phyloP scores from a whole-genome alignment of 208 protist species.

The Acanthamoeba rhysodes region DNA sequence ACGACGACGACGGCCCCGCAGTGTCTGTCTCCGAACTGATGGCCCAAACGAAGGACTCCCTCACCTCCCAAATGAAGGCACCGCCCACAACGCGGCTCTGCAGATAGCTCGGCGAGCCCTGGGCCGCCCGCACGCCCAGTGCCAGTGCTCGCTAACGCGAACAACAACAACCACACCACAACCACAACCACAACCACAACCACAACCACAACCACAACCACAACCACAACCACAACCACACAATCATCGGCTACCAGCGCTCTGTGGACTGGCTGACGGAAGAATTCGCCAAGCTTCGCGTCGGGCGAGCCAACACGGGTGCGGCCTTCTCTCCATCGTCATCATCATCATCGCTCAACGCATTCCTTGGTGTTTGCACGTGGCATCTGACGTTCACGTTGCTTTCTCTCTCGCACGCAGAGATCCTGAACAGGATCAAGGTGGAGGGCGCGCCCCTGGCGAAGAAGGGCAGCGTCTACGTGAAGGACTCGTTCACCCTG shows the following conservation, averaged over 20 bases:
- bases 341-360: background rate
- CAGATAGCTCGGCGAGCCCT: no score
- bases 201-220: no score
- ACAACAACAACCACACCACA: no score
- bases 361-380: background rate
- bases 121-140: no score
- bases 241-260: no score
- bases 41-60: slow-evolving; percentile 46
- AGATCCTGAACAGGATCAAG: slow-evolving; percentile 67
- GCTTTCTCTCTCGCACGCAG: background rate
- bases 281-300: slow-evolving; percentile 58
- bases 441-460: slow-evolving; percentile 35
- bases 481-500: slow-evolving; percentile 53
- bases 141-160: no score
- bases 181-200: no score
- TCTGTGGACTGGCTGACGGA: slow-evolving; percentile 57
- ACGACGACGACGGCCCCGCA: background rate
- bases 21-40: slow-evolving; percentile 29
- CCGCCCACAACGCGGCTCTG: no score
- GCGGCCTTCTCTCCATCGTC: background rate
- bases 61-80: slow-evolving; percentile 40
- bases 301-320: slow-evolving; percentile 45
- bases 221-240: no score
- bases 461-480: slow-evolving; percentile 60
- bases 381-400: background rate